Base-by-base conservation (phyloP, 768 basidiomycete genomes). In the Kwoniella botswanensis region DNA sequence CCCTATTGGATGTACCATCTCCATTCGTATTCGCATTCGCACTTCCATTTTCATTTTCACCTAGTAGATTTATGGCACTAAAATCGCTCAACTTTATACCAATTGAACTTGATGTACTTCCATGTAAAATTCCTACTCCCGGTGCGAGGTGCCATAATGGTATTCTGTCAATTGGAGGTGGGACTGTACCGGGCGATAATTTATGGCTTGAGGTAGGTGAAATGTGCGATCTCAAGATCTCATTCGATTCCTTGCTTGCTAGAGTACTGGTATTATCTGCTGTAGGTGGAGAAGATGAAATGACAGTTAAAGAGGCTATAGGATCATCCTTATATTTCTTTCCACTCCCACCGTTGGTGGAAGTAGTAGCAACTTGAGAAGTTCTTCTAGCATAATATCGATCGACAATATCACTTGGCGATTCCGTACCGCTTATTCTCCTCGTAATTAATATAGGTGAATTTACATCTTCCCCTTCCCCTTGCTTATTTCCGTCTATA, bases 121-220 rank as follows among this genome's bases (percentile, higher is more conserved):
- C 80, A 53, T 76, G 72, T 43, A 81, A 54, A 2, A 78, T 68
- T 5, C 75, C 76, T 0, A 77, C 72, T 10, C 80, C 76, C 7
- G 80, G 78, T 26, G 77, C 77, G 4, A 81, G 59, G 43, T 74
- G 65, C 80, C 80, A 81, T 9, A 81, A 57, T 0, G 80, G 80
- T 18, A 79, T 77, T 0, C 80, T 55, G 42, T 72, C 72, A 21
- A 70, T 54, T 5, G 67, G 43, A 2, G 56, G 29, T 4, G 60
- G 64, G 3, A 53, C 22, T 4, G 41, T 17, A 12, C 10, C 54
- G 2, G 26, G 35, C 35, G 35, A 35, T 9, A 7, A 17, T 3
- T 15, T 15, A 18, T 50, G 46, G 46, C 35, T 6, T 35, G 46
- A 50, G 46, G 18, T 50, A 50, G 35, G 12, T 10, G 46, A 50